Conservation (phyloP, 2,329 filamentous ascomycete species). For the Coniochaeta prunicola region DNA sequence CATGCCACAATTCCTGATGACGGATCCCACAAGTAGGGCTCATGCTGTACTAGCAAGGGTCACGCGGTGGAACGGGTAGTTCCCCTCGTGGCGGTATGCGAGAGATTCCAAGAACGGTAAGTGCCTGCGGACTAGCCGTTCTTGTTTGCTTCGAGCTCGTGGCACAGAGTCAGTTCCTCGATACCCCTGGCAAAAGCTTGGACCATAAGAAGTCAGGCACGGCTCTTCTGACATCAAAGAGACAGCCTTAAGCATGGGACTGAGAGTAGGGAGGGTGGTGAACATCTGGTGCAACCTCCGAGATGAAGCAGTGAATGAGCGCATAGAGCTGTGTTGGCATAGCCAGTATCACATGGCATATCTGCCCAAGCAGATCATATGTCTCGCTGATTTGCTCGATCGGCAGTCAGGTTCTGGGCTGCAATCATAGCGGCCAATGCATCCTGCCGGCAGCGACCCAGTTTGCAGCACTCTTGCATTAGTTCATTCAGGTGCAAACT, state of each 20-base stretch:
- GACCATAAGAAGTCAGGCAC: background rate
- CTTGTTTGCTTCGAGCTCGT: background rate
- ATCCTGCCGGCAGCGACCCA: background rate
- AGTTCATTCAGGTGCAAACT: background rate
- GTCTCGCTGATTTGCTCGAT: background rate
- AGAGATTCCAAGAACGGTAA: background rate
- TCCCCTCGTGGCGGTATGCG: constrained; percentile 2
- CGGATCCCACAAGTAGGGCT: background rate
- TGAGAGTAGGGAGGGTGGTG: background rate
- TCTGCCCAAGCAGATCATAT: background rate
- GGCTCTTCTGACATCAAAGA: background rate
- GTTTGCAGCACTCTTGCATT: background rate
- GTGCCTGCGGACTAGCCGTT: background rate
- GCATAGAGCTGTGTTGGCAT: background rate
- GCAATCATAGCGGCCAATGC: no score
- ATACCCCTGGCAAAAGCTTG: background rate
- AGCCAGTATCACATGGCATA: no score
- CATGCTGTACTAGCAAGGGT: background rate
- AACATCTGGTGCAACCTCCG: background rate
- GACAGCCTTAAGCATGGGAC: no score
- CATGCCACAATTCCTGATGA: background rate
- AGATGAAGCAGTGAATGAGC: background rate
- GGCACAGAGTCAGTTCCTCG: background rate
- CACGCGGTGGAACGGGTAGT: background rate
- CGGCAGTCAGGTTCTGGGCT: background rate